Evolutionary conservation across 306 rosid species (phyloP).

Genomic region (Vigna reflexopilosa): DNA sequence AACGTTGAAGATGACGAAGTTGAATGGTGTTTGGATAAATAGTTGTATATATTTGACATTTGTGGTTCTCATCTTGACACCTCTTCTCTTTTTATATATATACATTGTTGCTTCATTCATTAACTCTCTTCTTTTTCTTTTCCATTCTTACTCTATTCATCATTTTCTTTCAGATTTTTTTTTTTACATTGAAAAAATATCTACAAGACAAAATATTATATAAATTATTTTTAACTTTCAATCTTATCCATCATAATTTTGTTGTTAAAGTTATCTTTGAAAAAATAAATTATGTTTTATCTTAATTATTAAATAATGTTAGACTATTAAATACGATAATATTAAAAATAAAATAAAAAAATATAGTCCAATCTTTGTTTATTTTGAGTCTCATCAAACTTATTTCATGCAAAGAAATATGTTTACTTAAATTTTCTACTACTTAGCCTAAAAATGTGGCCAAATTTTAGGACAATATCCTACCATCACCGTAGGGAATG

Average conservation of each 20-base stretch:
- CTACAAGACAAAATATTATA: too few relatives aligned
- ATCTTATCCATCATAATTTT: too few relatives aligned
- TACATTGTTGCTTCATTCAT: not conserved
- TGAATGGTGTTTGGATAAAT: not conserved
- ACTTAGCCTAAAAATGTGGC: not conserved
- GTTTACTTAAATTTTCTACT: too few relatives aligned
- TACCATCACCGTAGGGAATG: not conserved
- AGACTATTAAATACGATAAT: too few relatives aligned
- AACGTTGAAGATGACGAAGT: not conserved
- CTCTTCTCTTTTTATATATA: not conserved
- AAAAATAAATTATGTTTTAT: too few relatives aligned
- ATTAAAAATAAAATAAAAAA: too few relatives aligned
- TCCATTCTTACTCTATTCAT: not conserved
- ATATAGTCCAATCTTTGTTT: too few relatives aligned
- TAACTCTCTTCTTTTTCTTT: not conserved
- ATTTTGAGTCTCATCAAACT: too few relatives aligned
- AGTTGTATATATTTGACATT: constrained; percentile 36
- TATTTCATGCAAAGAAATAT: not conserved
- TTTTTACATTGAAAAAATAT: too few relatives aligned
- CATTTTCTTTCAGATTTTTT: not conserved
- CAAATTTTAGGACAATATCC: not conserved
- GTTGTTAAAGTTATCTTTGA: too few relatives aligned
- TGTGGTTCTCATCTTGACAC: constrained; percentile 16
- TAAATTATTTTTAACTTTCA: too few relatives aligned
- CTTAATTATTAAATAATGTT: too few relatives aligned